A percentile compares a stretch with the other conserved stretches of the same genome.
These are phyloP conservation scores for Fusarium foetens DNA, from an alignment of 2,329 filamentous ascomycete species.

Conservation along the genomic window DNA sequence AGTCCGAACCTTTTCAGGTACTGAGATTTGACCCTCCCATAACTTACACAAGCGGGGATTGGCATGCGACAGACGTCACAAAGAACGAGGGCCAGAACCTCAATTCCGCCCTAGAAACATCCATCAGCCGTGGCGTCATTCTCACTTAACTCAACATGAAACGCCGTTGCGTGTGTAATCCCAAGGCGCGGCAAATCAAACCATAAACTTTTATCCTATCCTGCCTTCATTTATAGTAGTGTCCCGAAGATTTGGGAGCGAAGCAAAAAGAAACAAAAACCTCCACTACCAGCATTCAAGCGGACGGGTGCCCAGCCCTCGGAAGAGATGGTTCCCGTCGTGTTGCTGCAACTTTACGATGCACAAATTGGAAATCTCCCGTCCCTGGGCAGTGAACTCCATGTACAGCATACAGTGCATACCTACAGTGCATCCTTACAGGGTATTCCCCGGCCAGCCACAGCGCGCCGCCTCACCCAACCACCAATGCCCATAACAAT, in stretches of 20 bases:
- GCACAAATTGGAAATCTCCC: constrained; percentile 21
- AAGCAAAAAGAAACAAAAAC: constrained; percentile 27
- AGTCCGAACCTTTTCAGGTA: neutral
- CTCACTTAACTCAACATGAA: neutral
- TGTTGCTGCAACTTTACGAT: constrained; percentile 15
- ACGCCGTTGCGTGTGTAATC: neutral
- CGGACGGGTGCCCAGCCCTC: constrained; percentile 34
- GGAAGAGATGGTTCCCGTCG: constrained; percentile 25
- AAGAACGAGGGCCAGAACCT: constrained; percentile 18
- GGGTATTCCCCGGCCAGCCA: constrained; percentile 26
- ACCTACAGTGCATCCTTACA: constrained; percentile 29
- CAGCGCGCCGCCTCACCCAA: constrained; percentile 24
- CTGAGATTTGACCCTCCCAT: neutral
- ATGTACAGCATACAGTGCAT: constrained; percentile 29
- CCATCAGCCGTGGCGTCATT: constrained; percentile 16
- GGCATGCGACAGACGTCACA: constrained; percentile 27
- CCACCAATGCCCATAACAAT: constrained; percentile 12
- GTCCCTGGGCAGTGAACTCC: constrained; percentile 1
- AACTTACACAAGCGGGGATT: constrained; percentile 20
- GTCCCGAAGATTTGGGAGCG: constrained; percentile 2
- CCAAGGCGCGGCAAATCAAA: neutral
- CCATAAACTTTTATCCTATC: neutral
- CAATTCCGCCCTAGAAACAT: neutral
- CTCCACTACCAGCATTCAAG: constrained; percentile 27
- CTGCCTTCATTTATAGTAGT: neutral